Conservation (phyloP, 2,329 filamentous ascomycete species). For the Colletotrichum brevisporum region DNA sequence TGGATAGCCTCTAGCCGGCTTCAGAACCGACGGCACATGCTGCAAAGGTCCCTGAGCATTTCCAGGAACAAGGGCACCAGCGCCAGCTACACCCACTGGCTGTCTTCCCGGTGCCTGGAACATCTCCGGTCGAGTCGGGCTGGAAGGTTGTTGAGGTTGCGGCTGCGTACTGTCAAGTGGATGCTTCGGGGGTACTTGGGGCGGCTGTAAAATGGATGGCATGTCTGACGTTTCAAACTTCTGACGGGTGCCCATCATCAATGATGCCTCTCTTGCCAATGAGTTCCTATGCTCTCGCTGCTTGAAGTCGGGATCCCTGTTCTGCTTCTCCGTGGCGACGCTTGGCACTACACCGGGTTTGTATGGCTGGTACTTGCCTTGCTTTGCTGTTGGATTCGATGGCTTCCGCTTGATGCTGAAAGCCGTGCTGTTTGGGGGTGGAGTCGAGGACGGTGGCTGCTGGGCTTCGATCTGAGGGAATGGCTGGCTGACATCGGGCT, state of each 20-base stretch:
- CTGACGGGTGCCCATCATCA: conserved; percentile 42
- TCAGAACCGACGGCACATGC: conserved; percentile 48
- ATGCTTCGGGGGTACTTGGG: conserved; percentile 43
- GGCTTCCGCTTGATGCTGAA: conserved; percentile 38
- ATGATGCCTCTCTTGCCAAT: conserved; percentile 46
- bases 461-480: too few relatives aligned
- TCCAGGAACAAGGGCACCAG: too few relatives aligned
- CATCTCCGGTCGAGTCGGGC: neutral
- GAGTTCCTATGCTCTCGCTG: conserved; percentile 38
- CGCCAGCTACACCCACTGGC: neutral
- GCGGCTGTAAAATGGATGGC: conserved; percentile 45
- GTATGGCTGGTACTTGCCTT: conserved; percentile 39
- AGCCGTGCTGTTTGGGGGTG: neutral
- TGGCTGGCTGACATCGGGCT: neutral
- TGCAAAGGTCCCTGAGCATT: conserved; percentile 5
- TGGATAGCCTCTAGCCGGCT: conserved; percentile 46
- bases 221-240: conserved; percentile 43
- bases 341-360: conserved; percentile 23
- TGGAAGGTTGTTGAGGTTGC: neutral
- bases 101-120: neutral
- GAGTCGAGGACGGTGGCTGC: too few relatives aligned
- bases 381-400: conserved; percentile 25
- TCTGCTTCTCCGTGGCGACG: neutral
- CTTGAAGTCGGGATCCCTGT: conserved; percentile 6
- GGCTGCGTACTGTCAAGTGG: conserved; percentile 11